Evolutionary conservation across 2,329 filamentous ascomycete species (phyloP).

Genomic region (Setomelanomma holmii): DNA sequence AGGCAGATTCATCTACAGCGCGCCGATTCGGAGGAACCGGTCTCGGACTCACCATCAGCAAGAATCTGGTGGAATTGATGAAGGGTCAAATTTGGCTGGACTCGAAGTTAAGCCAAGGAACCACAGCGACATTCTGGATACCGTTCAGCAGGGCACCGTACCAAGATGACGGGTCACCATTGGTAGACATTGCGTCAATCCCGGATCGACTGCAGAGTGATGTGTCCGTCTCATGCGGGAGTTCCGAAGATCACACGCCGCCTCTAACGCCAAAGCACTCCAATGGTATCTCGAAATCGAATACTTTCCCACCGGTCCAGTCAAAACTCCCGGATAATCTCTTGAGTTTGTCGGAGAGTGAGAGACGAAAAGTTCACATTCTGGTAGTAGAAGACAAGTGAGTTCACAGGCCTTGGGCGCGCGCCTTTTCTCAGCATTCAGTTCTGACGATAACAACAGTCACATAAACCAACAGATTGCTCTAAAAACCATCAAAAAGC

Average conservation of each 20-base stretch:
- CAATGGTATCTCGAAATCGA: constrained; percentile 23
- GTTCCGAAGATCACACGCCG: constrained; percentile 66
- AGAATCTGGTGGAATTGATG: constrained; percentile 80
- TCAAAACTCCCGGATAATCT: constrained; percentile 36
- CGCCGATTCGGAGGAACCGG: constrained; percentile 81
- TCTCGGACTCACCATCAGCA: constrained; percentile 79
- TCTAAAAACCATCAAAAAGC: constrained; percentile 74
- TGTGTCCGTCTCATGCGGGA: constrained; percentile 67
- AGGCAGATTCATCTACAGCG: constrained; percentile 81
- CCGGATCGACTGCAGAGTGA: constrained; percentile 70
- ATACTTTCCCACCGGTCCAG: constrained; percentile 34
- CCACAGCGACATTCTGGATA: constrained; percentile 77
- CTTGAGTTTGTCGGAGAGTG: constrained; percentile 60
- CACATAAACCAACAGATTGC: constrained; percentile 78
- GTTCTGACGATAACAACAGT: too few relatives aligned
- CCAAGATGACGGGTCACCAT: constrained; percentile 55
- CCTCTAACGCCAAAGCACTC: constrained; percentile 40
- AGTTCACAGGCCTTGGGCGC: constrained; percentile 46
- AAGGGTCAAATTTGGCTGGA: constrained; percentile 75
- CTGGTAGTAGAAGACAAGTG: constrained; percentile 83
- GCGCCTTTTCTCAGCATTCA: too few relatives aligned
- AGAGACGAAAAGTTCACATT: constrained; percentile 71
- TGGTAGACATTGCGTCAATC: constrained; percentile 69
- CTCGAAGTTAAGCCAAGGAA: constrained; percentile 71
- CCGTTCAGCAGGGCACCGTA: constrained; percentile 75